A percentile compares a stretch with the other conserved stretches of the same genome.
phyloP scores from a whole-genome alignment of 1,139 yeast genomes.

The Scheffersomyces insectosa region DNA sequence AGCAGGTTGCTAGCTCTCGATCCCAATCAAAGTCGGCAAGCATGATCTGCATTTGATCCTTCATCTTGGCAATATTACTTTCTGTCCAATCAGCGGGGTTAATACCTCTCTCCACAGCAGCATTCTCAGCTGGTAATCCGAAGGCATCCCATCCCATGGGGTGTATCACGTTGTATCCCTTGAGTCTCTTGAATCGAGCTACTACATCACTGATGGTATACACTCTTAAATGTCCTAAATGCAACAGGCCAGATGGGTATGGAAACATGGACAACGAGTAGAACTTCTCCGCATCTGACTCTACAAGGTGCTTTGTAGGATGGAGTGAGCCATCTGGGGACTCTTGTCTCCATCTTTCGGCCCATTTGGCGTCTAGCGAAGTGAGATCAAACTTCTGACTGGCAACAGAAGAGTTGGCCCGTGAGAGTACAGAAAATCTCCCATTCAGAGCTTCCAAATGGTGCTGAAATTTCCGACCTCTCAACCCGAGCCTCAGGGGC shows the following conservation, averaged over 20 bases:
- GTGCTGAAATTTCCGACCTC: too few species aligned
- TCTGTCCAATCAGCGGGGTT: slow-evolving; percentile 85
- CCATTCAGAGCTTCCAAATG: too few species aligned
- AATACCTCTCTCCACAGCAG: slow-evolving; percentile 83
- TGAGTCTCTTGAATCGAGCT: slow-evolving; percentile 73
- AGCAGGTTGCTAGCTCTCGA: slow-evolving; percentile 81
- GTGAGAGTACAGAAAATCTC: too few species aligned
- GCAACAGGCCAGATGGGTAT: slow-evolving; percentile 89
- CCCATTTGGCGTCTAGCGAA: slow-evolving; percentile 53
- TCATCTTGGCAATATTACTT: slow-evolving; percentile 77
- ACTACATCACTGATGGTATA: slow-evolving; percentile 87
- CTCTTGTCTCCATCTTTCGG: slow-evolving; percentile 44
- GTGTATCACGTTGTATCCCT: slow-evolving; percentile 78
- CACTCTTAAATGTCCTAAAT: slow-evolving; percentile 91
- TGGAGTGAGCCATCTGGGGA: slow-evolving; percentile 43
- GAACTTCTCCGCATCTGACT: slow-evolving; percentile 40
- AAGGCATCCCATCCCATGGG: slow-evolving; percentile 99
- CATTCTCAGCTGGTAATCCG: slow-evolving; percentile 97
- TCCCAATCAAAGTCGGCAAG: slow-evolving; percentile 94
- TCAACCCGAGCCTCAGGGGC: too few species aligned
- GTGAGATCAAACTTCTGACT: neutral
- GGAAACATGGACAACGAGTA: slow-evolving; percentile 91
- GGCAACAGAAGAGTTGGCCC: neutral
- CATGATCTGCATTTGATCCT: slow-evolving; percentile 74
- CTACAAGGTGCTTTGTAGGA: slow-evolving; percentile 37